Evolutionary conservation across 306 rosid species (phyloP).

Genomic region (Cercis canadensis): DNA sequence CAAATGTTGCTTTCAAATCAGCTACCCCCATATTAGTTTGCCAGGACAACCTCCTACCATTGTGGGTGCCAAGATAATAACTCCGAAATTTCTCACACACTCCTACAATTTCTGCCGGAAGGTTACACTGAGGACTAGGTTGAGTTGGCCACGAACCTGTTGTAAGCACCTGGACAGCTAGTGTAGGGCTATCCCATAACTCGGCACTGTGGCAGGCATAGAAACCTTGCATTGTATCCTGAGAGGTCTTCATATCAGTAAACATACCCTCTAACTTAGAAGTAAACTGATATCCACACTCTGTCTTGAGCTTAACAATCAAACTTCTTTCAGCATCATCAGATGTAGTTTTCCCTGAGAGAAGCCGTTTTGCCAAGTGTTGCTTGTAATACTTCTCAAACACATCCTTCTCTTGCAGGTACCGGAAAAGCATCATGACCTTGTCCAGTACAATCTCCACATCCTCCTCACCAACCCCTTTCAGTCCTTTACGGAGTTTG

Average conservation of each 20-base stretch:
- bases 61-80: conserved; percentile 60
- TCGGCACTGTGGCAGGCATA: conserved; percentile 43
- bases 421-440: conserved; percentile 70
- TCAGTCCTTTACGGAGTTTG: conserved; percentile 61
- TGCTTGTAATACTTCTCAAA: conserved; percentile 68
- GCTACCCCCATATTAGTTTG: conserved; percentile 67
- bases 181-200: conserved; percentile 48
- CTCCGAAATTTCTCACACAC: conserved; percentile 57
- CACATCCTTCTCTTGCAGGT: conserved; percentile 65
- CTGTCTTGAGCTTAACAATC: conserved; percentile 65
- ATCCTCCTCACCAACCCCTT: conserved; percentile 66
- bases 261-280: conserved; percentile 65
- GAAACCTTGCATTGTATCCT: conserved; percentile 57
- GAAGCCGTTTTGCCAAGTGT: conserved; percentile 64
- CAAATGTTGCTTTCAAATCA: conserved; percentile 57
- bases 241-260: conserved; percentile 65
- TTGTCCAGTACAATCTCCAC: conserved; percentile 63
- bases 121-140: conserved; percentile 57
- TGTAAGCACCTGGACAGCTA: conserved; percentile 61
- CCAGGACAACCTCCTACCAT: conserved; percentile 65
- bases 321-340: conserved; percentile 68
- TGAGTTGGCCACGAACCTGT: conserved; percentile 71
- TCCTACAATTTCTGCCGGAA: conserved; percentile 51
- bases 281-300: conserved; percentile 66
- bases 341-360: conserved; percentile 54